These are phyloP conservation scores for Cladosporium phlei DNA, from an alignment of 2,329 filamentous ascomycete species.

Conservation along the genomic window DNA sequence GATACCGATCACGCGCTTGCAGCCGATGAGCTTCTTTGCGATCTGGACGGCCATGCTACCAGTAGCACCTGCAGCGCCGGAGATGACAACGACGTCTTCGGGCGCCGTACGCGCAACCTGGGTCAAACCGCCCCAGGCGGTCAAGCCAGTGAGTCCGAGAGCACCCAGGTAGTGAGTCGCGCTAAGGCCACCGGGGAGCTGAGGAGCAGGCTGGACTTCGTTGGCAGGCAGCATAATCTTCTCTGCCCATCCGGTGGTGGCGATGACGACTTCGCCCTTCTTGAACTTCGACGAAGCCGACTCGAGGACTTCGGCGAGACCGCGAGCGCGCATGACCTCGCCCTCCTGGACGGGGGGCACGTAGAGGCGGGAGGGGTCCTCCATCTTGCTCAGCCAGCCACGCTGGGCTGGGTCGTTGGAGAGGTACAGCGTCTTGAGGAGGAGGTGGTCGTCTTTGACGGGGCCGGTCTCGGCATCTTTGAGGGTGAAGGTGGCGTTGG, in stretches of 20 bases:
- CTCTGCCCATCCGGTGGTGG: constrained; percentile 38
- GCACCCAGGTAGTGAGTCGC: constrained; percentile 45
- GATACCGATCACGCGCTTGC: constrained; percentile 48
- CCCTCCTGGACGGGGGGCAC: constrained; percentile 40
- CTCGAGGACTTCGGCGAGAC: constrained; percentile 36
- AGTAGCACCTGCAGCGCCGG: constrained; percentile 46
- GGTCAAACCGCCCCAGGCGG: constrained; percentile 47
- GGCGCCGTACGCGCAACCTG: constrained; percentile 36
- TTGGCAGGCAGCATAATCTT: constrained; percentile 37
- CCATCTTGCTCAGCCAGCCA: constrained; percentile 43
- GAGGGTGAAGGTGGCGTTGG: constrained; percentile 39
- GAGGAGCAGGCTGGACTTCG: constrained; percentile 19
- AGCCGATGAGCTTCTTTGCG: constrained; percentile 45
- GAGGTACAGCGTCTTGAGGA: constrained; percentile 44
- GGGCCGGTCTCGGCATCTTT: constrained; percentile 25
- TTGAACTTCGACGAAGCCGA: constrained; percentile 30
- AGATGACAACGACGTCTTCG: constrained; percentile 45
- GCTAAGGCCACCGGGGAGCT: constrained; percentile 32
- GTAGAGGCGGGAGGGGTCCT: constrained; percentile 44
- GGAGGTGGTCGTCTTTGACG: constrained; percentile 38
- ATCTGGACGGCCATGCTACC: constrained; percentile 50
- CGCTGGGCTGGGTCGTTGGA: constrained; percentile 53
- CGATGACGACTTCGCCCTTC: constrained; percentile 36
- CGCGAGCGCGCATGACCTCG: constrained; percentile 35
- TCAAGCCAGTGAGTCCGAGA: constrained; percentile 41